Percentiles rank a stretch among this genome's conserved stretches.
These are phyloP conservation scores for Aspergillus brasiliensis DNA, from an alignment of 2,329 filamentous ascomycete genomes.

Conservation along the genomic window DNA sequence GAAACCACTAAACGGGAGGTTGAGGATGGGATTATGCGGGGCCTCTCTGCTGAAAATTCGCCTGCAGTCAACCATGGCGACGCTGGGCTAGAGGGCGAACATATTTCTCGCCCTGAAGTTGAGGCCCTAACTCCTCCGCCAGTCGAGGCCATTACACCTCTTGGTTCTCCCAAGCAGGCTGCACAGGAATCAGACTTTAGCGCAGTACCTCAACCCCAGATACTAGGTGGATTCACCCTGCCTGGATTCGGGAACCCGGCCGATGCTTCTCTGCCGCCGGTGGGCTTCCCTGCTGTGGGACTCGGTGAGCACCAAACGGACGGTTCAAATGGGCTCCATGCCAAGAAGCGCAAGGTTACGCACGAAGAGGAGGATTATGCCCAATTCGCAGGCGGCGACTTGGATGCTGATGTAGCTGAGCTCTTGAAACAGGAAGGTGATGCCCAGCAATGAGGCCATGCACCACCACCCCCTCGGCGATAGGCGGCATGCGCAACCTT, in stretches of 20 bases:
- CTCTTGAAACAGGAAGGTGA: constrained; percentile 54
- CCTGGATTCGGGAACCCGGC: constrained; percentile 23
- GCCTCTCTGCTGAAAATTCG: constrained; percentile 65
- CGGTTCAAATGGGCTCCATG: constrained; percentile 33
- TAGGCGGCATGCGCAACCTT: background rate
- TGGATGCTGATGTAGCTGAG: constrained; percentile 64
- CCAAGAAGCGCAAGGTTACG: constrained; percentile 54
- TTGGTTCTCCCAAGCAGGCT: constrained; percentile 49
- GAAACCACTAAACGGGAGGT: constrained; percentile 85
- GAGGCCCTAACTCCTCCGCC: constrained; percentile 85
- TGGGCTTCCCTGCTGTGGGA: constrained; percentile 21
- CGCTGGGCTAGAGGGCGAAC: constrained; percentile 28
- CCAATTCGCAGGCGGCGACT: constrained; percentile 54
- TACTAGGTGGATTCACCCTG: constrained; percentile 21
- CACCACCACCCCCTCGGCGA: background rate
- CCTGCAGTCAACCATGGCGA: constrained; percentile 49
- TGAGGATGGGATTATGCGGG: constrained; percentile 87
- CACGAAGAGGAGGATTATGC: constrained; percentile 47
- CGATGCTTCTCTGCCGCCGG: constrained; percentile 20
- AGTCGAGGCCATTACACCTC: constrained; percentile 58
- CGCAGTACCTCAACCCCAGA: constrained; percentile 16
- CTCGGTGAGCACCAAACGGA: constrained; percentile 28
- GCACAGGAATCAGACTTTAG: constrained; percentile 35
- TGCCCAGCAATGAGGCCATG: constrained; percentile 14
- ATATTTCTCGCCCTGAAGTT: constrained; percentile 68